A percentile compares a stretch with the other conserved stretches of the same genome.
These are phyloP conservation scores for Fusarium newnesense DNA, from an alignment of 2,329 filamentous ascomycete species.

Conservation along the genomic window DNA sequence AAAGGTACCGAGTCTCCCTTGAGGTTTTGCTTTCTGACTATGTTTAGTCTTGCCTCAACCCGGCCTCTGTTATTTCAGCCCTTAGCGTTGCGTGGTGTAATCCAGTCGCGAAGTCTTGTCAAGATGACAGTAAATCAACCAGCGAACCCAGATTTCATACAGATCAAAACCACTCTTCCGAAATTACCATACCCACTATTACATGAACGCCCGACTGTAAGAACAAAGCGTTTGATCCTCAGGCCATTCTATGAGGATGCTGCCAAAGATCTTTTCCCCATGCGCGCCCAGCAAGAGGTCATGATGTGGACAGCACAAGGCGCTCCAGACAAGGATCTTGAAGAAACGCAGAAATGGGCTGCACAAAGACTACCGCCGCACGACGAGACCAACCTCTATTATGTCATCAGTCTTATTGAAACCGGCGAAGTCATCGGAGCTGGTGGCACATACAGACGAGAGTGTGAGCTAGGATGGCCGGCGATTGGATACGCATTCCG, in stretches of 20 bases:
- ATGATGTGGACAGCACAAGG: slow-evolving; percentile 18
- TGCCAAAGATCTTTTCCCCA: not conserved
- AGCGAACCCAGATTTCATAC: not conserved
- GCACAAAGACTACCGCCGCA: not conserved
- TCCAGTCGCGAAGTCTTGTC: rapidly evolving
- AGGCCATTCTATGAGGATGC: slow-evolving; percentile 4
- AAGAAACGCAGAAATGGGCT: not conserved
- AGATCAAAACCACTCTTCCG: slow-evolving; percentile 3
- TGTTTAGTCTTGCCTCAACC: rapidly evolving
- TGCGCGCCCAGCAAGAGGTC: slow-evolving; percentile 10
- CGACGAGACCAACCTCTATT: not conserved
- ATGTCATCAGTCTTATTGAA: slow-evolving; percentile 3
- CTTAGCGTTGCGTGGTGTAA: rapidly evolving
- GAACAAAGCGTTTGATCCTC: not conserved
- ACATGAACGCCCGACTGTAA: not conserved
- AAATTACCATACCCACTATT: not conserved
- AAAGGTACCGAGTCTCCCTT: rapidly evolving
- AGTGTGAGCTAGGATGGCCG: slow-evolving; percentile 15
- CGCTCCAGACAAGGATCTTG: not conserved
- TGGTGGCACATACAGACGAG: not conserved
- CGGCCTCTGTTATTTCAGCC: rapidly evolving
- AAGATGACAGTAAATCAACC: not conserved
- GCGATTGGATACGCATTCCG: slow-evolving; percentile 11
- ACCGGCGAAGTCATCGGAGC: not conserved
- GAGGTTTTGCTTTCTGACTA: rapidly evolving